Evolutionary conservation across 2,329 filamentous ascomycete genomes (phyloP).

Genomic region (Orbilia ellipsospora): DNA sequence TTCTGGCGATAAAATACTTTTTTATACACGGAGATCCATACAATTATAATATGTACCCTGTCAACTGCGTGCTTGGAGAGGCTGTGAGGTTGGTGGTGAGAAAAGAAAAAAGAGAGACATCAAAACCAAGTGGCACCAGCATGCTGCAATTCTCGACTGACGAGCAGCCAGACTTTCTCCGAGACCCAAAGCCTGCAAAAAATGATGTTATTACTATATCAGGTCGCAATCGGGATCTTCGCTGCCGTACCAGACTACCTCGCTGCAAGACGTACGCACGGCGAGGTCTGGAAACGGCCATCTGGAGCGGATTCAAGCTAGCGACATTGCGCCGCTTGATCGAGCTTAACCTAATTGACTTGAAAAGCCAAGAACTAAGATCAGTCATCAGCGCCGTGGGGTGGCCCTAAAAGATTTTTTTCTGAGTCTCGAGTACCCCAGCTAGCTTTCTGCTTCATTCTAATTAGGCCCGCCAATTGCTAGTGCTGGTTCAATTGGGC

Average conservation of each 20-base stretch:
- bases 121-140: no score
- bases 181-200: no score
- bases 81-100: slow-evolving; percentile 6
- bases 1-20: slow-evolving; percentile 14
- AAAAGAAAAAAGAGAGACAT: background rate
- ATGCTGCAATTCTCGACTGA: no score
- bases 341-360: no score
- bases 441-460: background rate
- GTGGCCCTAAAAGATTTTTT: slow-evolving; percentile 1
- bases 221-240: slow-evolving; percentile 40
- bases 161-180: no score
- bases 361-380: no score
- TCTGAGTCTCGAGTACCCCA: background rate
- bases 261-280: slow-evolving; percentile 46
- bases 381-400: slow-evolving; percentile 1
- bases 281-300: slow-evolving; percentile 52
- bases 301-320: background rate
- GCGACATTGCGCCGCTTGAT: background rate
- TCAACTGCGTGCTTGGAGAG: background rate
- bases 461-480: background rate
- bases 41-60: slow-evolving; percentile 2
- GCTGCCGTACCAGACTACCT: slow-evolving; percentile 8
- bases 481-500: background rate
- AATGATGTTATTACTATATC: background rate
- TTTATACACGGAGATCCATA: slow-evolving; percentile 38